phyloP scores from a whole-genome alignment of 129 eudicot species.

The Artemisia tridentata region DNA sequence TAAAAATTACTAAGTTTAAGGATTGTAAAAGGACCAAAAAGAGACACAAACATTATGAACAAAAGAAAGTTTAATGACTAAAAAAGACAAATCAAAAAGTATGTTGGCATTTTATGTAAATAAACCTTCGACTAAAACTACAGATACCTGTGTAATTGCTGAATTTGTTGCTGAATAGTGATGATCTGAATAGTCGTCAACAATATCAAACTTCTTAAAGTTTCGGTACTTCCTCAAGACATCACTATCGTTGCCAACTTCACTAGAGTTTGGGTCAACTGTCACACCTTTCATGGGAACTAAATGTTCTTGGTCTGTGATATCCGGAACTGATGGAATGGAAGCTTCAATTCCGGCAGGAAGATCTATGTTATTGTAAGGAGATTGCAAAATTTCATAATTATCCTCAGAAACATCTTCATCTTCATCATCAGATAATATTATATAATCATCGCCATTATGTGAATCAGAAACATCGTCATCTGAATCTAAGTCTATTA shows the following conservation, averaged over 20 bases:
- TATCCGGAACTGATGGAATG: slow-evolving; percentile 44
- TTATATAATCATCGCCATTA: slow-evolving; percentile 40
- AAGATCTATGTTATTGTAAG: slow-evolving; percentile 62
- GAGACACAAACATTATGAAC: too few relatives aligned
- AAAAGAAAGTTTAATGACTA: too few relatives aligned
- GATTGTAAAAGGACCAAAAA: too few relatives aligned
- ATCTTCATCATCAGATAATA: slow-evolving; percentile 36
- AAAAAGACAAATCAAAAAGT: too few relatives aligned
- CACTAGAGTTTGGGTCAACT: slow-evolving; percentile 20
- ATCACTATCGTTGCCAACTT: slow-evolving; percentile 32
- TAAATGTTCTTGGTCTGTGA: background rate
- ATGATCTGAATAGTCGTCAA: slow-evolving; percentile 71
- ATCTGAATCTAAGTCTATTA: slow-evolving; percentile 31
- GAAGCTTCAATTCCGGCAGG: slow-evolving; percentile 67
- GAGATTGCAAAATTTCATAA: slow-evolving; percentile 56
- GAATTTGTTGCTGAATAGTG: slow-evolving; percentile 34
- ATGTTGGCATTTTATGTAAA: too few relatives aligned
- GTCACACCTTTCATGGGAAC: slow-evolving; percentile 15
- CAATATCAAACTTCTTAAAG: slow-evolving; percentile 74
- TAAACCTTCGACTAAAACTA: background rate
- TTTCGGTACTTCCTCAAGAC: slow-evolving; percentile 34
- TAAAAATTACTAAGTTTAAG: too few relatives aligned
- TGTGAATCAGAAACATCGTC: slow-evolving; percentile 31
- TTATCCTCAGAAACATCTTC: slow-evolving; percentile 44
- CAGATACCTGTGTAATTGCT: slow-evolving; percentile 45